Conservation (phyloP, 306 rosid species). For the Acacia melanoxylon region DNA sequence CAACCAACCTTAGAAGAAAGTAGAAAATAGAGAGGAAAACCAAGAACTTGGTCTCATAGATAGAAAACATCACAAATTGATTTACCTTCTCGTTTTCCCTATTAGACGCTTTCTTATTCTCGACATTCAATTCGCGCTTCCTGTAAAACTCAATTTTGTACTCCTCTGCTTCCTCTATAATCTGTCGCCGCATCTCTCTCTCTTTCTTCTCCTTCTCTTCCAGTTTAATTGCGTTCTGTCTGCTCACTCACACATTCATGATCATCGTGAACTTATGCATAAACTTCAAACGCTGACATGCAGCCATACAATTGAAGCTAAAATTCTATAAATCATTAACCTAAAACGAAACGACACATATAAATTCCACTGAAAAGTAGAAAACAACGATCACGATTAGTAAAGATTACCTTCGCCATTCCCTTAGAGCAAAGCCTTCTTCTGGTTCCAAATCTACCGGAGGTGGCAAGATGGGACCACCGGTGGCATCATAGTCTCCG, state of each 20-base stretch:
- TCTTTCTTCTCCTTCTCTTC: conserved; percentile 94
- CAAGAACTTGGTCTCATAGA: neutral
- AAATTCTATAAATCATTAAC: neutral
- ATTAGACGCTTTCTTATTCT: conserved; percentile 71
- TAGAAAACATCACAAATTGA: neutral
- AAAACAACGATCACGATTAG: neutral
- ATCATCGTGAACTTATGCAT: neutral
- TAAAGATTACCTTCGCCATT: conserved; percentile 59
- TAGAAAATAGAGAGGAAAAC: neutral
- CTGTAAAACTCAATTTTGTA: conserved; percentile 77
- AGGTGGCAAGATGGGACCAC: conserved; percentile 42
- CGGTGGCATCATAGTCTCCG: conserved; percentile 31
- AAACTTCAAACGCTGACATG: neutral
- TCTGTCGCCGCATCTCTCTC: conserved; percentile 77
- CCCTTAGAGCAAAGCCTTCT: conserved; percentile 53
- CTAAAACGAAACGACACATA: neutral
- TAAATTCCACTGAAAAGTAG: neutral
- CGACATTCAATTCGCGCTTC: conserved; percentile 85
- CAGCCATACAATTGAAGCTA: neutral
- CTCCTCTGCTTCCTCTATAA: conserved; percentile 95
- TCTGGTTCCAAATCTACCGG: conserved; percentile 41
- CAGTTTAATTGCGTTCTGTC: conserved; percentile 79
- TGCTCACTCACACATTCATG: conserved; percentile 32
- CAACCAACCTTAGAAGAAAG: neutral
- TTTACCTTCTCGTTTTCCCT: conserved; percentile 95